phyloP scores from a whole-genome alignment of 441 rosid genomes.

The Capsella rubella region DNA sequence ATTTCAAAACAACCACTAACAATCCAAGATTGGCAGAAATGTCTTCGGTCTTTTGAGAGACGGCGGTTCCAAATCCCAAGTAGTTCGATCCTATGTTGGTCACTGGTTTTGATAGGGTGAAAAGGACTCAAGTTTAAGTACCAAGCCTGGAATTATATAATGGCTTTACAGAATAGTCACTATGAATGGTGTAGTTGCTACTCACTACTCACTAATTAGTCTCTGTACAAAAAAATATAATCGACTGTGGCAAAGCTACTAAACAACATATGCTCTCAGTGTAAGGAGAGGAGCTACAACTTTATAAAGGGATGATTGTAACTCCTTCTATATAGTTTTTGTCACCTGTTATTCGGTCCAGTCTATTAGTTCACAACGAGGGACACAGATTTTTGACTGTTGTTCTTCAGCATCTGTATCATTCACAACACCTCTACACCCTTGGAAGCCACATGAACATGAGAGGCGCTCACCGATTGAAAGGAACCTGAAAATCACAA shows the following conservation, averaged over 20 bases:
- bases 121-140: background rate
- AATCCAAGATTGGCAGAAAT: no score
- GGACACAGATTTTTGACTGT: slow-evolving; percentile 62
- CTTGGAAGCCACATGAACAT: slow-evolving; percentile 83
- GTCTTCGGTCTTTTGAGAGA: slow-evolving; percentile 73
- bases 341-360: slow-evolving; percentile 64
- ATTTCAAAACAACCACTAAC: no score
- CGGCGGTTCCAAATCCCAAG: slow-evolving; percentile 79
- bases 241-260: background rate
- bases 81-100: background rate
- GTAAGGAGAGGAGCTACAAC: slow-evolving; percentile 20
- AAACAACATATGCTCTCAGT: slow-evolving; percentile 5
- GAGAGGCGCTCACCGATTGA: slow-evolving; percentile 83
- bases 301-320: background rate
- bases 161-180: slow-evolving; percentile 1
- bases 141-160: background rate
- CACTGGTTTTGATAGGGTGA: slow-evolving; percentile 1
- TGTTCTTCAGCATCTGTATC: slow-evolving; percentile 89
- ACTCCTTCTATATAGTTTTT: slow-evolving; percentile 22
- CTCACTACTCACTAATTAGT: slow-evolving; percentile 30
- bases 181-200: background rate
- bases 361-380: slow-evolving; percentile 65
- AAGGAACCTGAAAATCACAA: slow-evolving; percentile 65
- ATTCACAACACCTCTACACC: slow-evolving; percentile 93
- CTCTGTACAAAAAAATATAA: slow-evolving; percentile 6